Evolutionary conservation across 495 filamentous ascomycete species (phyloP).

Genomic region (Aspergillus cristatus): DNA sequence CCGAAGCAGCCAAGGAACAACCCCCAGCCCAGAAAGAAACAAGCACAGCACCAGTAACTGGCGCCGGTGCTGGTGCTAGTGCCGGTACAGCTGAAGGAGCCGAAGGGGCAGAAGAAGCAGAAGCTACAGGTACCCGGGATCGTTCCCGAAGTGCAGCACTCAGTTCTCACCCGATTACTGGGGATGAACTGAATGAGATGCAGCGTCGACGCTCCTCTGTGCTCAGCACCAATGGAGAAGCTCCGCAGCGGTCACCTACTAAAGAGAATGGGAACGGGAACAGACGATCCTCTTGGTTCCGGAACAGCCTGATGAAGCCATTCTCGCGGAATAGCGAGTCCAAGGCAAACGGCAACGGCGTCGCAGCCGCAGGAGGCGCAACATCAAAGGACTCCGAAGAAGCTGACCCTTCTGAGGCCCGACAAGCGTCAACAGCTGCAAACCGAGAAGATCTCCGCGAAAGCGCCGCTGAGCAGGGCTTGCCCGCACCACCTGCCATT

Average conservation of each 20-base stretch:
- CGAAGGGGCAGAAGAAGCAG: too few relatives aligned
- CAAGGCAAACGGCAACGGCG: conserved; percentile 16
- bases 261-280: conserved; percentile 11
- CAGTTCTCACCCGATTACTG: conserved; percentile 24
- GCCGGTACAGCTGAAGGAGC: conserved; percentile 15
- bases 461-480: conserved; percentile 38
- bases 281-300: conserved; percentile 7
- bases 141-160: conserved; percentile 19
- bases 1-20: conserved; percentile 4
- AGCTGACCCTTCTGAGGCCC: conserved; percentile 31
- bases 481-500: conserved; percentile 29
- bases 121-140: too few relatives aligned
- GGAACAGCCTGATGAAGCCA: conserved; percentile 18
- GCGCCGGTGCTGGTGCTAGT: too few relatives aligned
- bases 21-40: conserved; percentile 12
- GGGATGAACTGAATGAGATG: conserved; percentile 12
- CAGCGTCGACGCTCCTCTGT: conserved; percentile 8
- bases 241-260: conserved; percentile 4
- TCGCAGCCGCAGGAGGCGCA: too few relatives aligned
- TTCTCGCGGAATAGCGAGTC: conserved; percentile 11
- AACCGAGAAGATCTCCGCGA: conserved; percentile 37
- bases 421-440: conserved; percentile 16
- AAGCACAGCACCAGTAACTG: conserved; percentile 10
- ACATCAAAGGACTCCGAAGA: conserved; percentile 34
- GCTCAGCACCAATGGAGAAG: too few relatives aligned